Conservation (phyloP, 345 rosid species). For the Iberis pinnata region DNA sequence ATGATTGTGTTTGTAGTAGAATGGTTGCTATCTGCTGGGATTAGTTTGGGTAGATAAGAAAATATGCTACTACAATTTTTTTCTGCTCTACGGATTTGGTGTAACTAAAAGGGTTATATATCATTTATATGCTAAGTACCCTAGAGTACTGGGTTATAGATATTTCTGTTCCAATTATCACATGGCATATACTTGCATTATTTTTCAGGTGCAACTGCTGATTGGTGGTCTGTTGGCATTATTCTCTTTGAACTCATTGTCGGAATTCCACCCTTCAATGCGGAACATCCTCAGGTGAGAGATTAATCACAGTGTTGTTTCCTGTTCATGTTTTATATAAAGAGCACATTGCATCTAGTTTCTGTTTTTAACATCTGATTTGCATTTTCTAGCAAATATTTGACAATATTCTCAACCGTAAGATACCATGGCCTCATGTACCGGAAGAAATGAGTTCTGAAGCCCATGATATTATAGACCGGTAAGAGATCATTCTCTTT, state of each 20-base stretch:
- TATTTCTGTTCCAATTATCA: conserved; percentile 13
- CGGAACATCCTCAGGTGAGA: conserved; percentile 48
- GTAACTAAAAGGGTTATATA: conserved; percentile 6
- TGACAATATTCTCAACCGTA: conserved; percentile 95
- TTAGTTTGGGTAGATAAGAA: conserved; percentile 5
- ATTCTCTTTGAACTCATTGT: conserved; percentile 87
- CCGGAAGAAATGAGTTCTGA: conserved; percentile 83
- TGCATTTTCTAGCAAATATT: conserved; percentile 61
- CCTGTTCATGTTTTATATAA: conserved; percentile 1
- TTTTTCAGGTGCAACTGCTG: conserved; percentile 84
- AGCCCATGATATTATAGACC: conserved; percentile 76
- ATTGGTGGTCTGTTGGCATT: conserved; percentile 99
- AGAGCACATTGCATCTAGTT: conserved; percentile 1
- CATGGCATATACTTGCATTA: conserved; percentile 16
- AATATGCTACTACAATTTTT: not conserved
- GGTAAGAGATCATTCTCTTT: conserved; percentile 38
- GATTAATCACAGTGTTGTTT: conserved; percentile 13
- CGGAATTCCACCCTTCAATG: conserved; percentile 98
- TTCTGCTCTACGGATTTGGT: conserved; percentile 8
- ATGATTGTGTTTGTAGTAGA: conserved; percentile 4
- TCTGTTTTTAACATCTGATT: conserved; percentile 7
- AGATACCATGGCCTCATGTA: conserved; percentile 90
- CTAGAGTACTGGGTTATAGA: conserved; percentile 6
- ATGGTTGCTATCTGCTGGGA: conserved; percentile 9
- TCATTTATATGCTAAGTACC: not conserved